Evolutionary conservation across 192 early-diverging fungal species (phyloP), one percentile per base, ranked within the genome.

Genomic region (Coemansia sp.): DNA sequence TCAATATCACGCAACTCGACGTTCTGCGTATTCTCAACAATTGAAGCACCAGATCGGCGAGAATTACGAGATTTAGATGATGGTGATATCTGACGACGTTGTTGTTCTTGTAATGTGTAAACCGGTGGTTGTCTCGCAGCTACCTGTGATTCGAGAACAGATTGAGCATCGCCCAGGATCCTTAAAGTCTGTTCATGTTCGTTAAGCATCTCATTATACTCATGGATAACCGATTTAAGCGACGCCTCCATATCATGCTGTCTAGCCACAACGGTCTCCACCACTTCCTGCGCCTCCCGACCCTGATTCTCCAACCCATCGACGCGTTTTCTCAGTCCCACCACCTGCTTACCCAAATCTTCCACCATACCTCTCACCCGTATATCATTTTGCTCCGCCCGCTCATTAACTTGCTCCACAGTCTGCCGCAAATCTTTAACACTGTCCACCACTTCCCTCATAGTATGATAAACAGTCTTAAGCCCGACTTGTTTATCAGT

Each of bases 101-200:
- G 56, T 4, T 10, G 3, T 14, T 58, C 33, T n/a, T 48, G 40
- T 6, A 58, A 18, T 5, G 56, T 29, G 56, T 38, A 33, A 14
- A 4, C n/a, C 32, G 33, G 33, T 18, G 51, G 28, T 11, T 61
- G 20, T 20, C 42, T 25, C 40, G 29, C 20, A 8, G 60, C 45
- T 16, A 61, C 32, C 33, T 65, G 72, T 5, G 67, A 60, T 32
- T 69, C 73, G n/a, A 69, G 51, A 12, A 69, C 48, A 12, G 73
- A 62, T n/a, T 75, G 73, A 56, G 49, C 62, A 7, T 71, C 68
- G 30, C 62, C 61, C 20, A 74, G 65, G 45, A 51, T 17, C 2
- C 77, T 59, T 16, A 80, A 71, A 4, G 68, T 34, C 66, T 74
- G 72, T 54, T 80, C 77, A n/a, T 80, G 77, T 11, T 74, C 72